phyloP scores from a whole-genome alignment of 1,284 basidiomycete genomes.

The Apiotrichum brassicae region DNA sequence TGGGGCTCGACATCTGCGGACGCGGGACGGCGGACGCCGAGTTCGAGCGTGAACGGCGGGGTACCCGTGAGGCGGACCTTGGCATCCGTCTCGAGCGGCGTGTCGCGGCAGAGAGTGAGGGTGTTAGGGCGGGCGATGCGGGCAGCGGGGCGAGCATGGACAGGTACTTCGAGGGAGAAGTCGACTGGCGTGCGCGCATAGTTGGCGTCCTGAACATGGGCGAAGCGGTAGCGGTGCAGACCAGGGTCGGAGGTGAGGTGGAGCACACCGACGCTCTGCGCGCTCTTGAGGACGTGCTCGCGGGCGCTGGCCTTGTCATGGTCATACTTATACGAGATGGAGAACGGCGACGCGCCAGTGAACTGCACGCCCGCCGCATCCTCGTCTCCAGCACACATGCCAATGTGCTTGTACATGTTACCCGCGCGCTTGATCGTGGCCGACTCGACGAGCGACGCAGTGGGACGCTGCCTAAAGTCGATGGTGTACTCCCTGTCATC shows the following conservation, averaged over 20 bases:
- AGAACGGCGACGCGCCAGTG: slow-evolving; percentile 73
- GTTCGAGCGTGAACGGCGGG: slow-evolving; percentile 75
- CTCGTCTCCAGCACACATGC: slow-evolving; percentile 72
- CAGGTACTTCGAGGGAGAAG: slow-evolving; percentile 71
- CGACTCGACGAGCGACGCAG: slow-evolving; percentile 32
- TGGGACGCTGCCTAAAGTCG: slow-evolving; percentile 53
- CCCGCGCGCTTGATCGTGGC: slow-evolving; percentile 53
- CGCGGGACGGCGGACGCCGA: slow-evolving; percentile 69
- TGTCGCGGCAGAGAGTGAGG: slow-evolving; percentile 63
- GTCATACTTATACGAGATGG: slow-evolving; percentile 56
- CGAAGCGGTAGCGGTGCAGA: slow-evolving; percentile 79
- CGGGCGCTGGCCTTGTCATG: slow-evolving; percentile 49
- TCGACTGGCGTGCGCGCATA: slow-evolving; percentile 53
- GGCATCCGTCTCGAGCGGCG: slow-evolving; percentile 54
- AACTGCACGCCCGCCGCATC: slow-evolving; percentile 75
- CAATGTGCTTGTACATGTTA: slow-evolving; percentile 58
- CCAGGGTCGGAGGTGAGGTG: slow-evolving; percentile 76
- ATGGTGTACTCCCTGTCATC: slow-evolving; percentile 50
- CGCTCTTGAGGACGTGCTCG: slow-evolving; percentile 71
- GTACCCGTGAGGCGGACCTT: slow-evolving; percentile 63
- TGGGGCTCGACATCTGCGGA: slow-evolving; percentile 59
- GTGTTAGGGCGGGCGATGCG: slow-evolving; percentile 63
- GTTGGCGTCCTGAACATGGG: slow-evolving; percentile 77
- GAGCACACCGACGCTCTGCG: slow-evolving; percentile 72
- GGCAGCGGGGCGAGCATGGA: slow-evolving; percentile 67